Conservation (phyloP, 2,329 filamentous ascomycete genomes). For the Fusarium kyushuense region DNA sequence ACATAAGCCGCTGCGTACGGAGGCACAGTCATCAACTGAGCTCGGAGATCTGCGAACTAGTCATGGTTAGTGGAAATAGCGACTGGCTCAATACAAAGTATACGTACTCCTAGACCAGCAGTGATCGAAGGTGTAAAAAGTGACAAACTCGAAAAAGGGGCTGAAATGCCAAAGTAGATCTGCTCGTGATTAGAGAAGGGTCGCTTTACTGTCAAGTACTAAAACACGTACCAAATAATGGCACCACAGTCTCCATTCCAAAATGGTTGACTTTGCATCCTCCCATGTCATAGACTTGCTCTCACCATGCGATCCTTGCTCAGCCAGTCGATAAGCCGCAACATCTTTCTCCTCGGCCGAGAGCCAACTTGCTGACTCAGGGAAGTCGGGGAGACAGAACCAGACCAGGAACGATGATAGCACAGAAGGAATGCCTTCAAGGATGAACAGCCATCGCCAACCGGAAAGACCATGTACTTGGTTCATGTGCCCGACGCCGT, state of each 20-base stretch:
- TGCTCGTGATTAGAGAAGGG: background rate
- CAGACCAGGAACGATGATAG: slow-evolving; percentile 70
- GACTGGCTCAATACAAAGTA: slow-evolving; percentile 4
- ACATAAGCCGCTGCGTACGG: slow-evolving; percentile 69
- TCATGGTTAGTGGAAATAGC: background rate
- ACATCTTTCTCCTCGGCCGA: slow-evolving; percentile 67
- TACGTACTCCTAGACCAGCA: slow-evolving; percentile 56
- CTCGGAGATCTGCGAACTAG: slow-evolving; percentile 54
- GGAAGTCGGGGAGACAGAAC: slow-evolving; percentile 75
- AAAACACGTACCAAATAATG: slow-evolving; percentile 61
- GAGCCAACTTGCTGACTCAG: slow-evolving; percentile 73
- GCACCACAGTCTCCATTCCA: slow-evolving; percentile 74
- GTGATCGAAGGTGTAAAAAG: slow-evolving; percentile 71
- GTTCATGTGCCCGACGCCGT: slow-evolving; percentile 76
- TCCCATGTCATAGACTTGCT: slow-evolving; percentile 71
- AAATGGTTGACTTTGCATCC: slow-evolving; percentile 75
- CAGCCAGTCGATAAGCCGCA: slow-evolving; percentile 52
- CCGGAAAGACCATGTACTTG: slow-evolving; percentile 68
- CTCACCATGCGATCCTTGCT: slow-evolving; percentile 57
- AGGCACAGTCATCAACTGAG: slow-evolving; percentile 72
- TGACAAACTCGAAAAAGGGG: slow-evolving; percentile 67
- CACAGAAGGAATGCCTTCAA: slow-evolving; percentile 73
- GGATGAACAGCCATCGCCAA: slow-evolving; percentile 73
- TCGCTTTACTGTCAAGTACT: rapidly evolving
- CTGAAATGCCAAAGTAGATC: slow-evolving; percentile 61